These are phyloP conservation scores for Candida sithepensis DNA, from an alignment of 805 yeast species.

Conservation along the genomic window DNA sequence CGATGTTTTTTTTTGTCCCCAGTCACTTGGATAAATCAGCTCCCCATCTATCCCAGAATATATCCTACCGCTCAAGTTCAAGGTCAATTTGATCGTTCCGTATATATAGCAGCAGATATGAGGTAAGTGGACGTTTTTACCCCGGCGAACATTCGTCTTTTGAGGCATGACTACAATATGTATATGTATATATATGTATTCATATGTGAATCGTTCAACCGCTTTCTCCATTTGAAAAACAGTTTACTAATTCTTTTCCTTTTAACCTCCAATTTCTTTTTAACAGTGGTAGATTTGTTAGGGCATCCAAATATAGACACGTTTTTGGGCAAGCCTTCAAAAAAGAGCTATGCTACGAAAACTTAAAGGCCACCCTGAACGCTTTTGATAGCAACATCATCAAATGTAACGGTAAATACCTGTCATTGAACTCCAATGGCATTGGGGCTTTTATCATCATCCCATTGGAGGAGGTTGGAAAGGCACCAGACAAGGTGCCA, in stretches of 20 bases:
- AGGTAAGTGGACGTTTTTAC: background rate
- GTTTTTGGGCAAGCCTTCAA: constrained; percentile 87
- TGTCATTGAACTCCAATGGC: constrained; percentile 86
- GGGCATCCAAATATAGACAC: constrained; percentile 96
- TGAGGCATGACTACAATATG: too few species aligned
- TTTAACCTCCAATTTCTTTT: background rate
- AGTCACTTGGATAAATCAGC: too few species aligned
- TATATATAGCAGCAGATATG: background rate
- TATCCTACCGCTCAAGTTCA: too few species aligned
- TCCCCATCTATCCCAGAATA: too few species aligned
- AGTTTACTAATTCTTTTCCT: background rate
- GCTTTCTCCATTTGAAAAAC: too few species aligned
- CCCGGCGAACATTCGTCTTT: too few species aligned
- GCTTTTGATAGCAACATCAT: constrained; percentile 96
- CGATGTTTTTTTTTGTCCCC: too few species aligned
- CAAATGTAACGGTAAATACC: constrained; percentile 79
- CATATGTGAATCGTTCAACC: too few species aligned
- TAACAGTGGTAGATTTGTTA: constrained; percentile 79
- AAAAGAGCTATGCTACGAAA: constrained; percentile 70
- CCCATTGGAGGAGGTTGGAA: constrained; percentile 83
- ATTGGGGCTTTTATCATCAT: constrained; percentile 97
- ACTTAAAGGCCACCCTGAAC: constrained; percentile 74
- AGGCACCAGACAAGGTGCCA: constrained; percentile 90
- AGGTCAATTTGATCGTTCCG: too few species aligned
- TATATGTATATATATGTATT: too few species aligned